phyloP scores from a whole-genome alignment of 2,329 filamentous ascomycete genomes.

The Cladosporium oxysporum region DNA sequence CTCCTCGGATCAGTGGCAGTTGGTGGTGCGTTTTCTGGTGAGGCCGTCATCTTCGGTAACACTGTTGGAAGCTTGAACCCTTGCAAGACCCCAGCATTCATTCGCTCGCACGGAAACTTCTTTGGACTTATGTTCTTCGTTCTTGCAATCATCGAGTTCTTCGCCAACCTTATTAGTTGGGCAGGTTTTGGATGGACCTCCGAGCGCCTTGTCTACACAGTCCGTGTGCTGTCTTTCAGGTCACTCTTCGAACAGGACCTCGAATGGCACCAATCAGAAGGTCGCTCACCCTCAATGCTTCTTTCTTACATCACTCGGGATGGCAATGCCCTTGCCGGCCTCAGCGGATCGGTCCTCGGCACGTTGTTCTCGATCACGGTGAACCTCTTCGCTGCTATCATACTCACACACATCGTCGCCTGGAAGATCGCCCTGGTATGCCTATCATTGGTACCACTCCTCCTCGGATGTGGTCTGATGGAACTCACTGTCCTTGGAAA shows the following conservation, averaged over 20 bases:
- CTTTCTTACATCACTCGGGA: constrained; percentile 71
- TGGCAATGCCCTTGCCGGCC: constrained; percentile 65
- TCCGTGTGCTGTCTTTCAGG: constrained; percentile 65
- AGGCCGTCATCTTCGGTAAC: constrained; percentile 59
- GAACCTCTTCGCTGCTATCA: constrained; percentile 68
- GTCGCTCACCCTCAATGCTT: constrained; percentile 61
- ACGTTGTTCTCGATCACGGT: constrained; percentile 68
- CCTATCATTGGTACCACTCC: constrained; percentile 66
- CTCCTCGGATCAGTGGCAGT: constrained; percentile 43
- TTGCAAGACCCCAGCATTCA: constrained; percentile 16
- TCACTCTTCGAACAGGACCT: constrained; percentile 67
- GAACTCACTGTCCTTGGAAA: constrained; percentile 63
- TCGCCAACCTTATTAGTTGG: constrained; percentile 61
- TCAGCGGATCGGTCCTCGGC: constrained; percentile 71
- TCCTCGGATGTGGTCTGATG: constrained; percentile 70
- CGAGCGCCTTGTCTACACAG: constrained; percentile 65
- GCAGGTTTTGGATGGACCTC: constrained; percentile 42
- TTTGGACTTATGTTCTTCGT: constrained; percentile 63
- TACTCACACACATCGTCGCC: constrained; percentile 68
- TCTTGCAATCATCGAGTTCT: constrained; percentile 60
- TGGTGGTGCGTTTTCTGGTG: constrained; percentile 55
- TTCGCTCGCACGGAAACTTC: constrained; percentile 55
- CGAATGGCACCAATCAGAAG: constrained; percentile 70
- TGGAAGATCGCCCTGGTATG: constrained; percentile 78
- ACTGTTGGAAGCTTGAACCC: constrained; percentile 18